phyloP scores from a whole-genome alignment of 768 basidiomycete species.

The Phanerochaete sordida region DNA sequence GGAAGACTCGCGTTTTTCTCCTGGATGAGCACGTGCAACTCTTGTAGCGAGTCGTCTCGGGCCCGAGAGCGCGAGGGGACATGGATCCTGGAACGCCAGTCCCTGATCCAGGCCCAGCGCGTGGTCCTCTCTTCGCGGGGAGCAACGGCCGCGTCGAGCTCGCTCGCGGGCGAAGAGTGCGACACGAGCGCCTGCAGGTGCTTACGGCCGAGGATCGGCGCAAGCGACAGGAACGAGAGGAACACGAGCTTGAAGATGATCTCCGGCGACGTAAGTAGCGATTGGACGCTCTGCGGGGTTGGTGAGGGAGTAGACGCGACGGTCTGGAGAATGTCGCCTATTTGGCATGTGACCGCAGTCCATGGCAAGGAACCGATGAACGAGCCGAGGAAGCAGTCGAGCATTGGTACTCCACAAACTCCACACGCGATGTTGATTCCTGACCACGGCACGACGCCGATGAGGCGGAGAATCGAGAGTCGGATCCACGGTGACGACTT shows the following conservation, averaged over 20 bases:
- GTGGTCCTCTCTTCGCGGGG: constrained; percentile 36
- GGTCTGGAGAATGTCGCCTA: constrained; percentile 85
- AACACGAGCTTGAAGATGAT: constrained; percentile 82
- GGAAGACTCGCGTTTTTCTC: constrained; percentile 42
- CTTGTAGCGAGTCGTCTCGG: constrained; percentile 41
- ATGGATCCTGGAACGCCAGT: constrained; percentile 62
- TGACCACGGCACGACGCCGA: constrained; percentile 95
- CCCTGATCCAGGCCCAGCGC: constrained; percentile 64
- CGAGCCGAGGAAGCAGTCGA: constrained; percentile 74
- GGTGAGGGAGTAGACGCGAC: constrained; percentile 71
- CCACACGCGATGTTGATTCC: constrained; percentile 97
- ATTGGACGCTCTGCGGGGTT: constrained; percentile 75
- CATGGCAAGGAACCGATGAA: constrained; percentile 86
- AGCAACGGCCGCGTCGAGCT: neutral
- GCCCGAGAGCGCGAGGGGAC: constrained; percentile 48
- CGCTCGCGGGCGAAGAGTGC: constrained; percentile 12
- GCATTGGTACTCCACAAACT: constrained; percentile 75
- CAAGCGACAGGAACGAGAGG: constrained; percentile 78
- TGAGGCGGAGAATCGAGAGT: constrained; percentile 80
- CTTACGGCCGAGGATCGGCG: constrained; percentile 80
- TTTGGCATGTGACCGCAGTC: constrained; percentile 91
- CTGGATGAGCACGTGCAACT: constrained; percentile 48
- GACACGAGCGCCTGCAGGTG: constrained; percentile 57
- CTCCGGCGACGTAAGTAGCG: constrained; percentile 77
- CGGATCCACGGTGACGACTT: constrained; percentile 68